Evolutionary conservation across 129 eudicot genomes (phyloP), one percentile per base, ranked within the genome.

Genomic region (Artemisia argyi): DNA sequence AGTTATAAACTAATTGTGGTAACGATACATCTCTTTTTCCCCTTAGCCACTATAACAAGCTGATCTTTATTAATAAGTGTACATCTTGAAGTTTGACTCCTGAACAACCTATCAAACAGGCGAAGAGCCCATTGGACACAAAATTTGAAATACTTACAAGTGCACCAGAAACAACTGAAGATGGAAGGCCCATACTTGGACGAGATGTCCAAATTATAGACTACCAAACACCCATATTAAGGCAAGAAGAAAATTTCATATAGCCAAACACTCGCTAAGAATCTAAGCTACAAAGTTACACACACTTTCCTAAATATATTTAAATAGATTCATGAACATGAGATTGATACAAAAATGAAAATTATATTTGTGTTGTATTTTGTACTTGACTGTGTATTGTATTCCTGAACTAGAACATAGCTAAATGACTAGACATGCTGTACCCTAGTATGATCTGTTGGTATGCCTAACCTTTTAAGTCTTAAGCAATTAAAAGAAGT

Each of bases 191-290:
- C 59, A 60, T 60, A 59, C 76, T 60, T 46, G 61, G 32, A 15
- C 16, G 57, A 72, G 30, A 59, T 59, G 57, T 72, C 76, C 47
- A 59, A 22, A 72, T 58, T 47, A 46, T 60, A 26, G 18, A 59
- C 68, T 22, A 42, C 28, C 49, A 72, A 46, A 60, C n/a, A 72
- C 58, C 61, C 22, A 46, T 15, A 71, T 44, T 26, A n/a, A 60
- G 16, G 20, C 68, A 72, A 44, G 54, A 8, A 56, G 57, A 44
- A 58, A 44, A 58, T 42, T 47, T 7, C 44, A 7, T 39, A 39
- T 39, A 39, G 26, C 50, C 61, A 15, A 59, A 47, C 26, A 26
- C 32, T 57, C 59, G 11, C 22, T 47, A 59, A 42, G 10, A 19
- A 18, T 60, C 26, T 10, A 59, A 46, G 16, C 57, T 13, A 44